A percentile compares a stretch with the other conserved stretches of the same genome.
Conservation (phyloP, 2,329 filamentous ascomycete species). For the Talaromyces sp. region DNA sequence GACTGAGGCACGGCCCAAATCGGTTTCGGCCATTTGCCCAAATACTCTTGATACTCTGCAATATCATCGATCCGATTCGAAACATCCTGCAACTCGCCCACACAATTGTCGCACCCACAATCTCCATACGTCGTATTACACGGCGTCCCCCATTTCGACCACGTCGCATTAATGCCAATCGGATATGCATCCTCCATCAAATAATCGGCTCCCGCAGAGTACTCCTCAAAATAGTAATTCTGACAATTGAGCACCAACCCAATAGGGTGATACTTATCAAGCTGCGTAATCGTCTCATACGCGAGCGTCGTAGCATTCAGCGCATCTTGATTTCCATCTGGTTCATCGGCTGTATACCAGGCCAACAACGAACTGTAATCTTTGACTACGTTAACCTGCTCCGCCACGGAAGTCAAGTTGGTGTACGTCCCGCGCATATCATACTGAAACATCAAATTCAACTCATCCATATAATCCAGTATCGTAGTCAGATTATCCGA, state of each 20-base stretch:
- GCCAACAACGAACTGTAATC: conserved; percentile 16
- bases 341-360: conserved; percentile 20
- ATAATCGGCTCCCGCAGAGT: conserved; percentile 18
- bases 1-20: conserved; percentile 19
- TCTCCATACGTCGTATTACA: conserved; percentile 20
- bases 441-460: conserved; percentile 21
- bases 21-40: conserved; percentile 16
- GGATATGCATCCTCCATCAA: conserved; percentile 21
- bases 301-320: conserved; percentile 17
- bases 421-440: conserved; percentile 19
- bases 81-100: conserved; percentile 17
- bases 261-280: conserved; percentile 19
- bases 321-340: conserved; percentile 15
- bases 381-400: conserved; percentile 14
- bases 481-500: conserved; percentile 17
- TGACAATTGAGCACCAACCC: conserved; percentile 18
- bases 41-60: conserved; percentile 13
- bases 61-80: conserved; percentile 18
- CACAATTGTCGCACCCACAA: conserved; percentile 19
- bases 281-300: conserved; percentile 13
- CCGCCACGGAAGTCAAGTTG: conserved; percentile 15
- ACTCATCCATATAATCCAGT: conserved; percentile 19
- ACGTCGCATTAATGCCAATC: conserved; percentile 20
- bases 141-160: conserved; percentile 17
- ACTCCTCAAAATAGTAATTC: conserved; percentile 19